A percentile compares a stretch with the other conserved stretches of the same genome.
Evolutionary conservation across 2,329 filamentous ascomycete genomes (phyloP).

Genomic region (Microdochium paspali): DNA sequence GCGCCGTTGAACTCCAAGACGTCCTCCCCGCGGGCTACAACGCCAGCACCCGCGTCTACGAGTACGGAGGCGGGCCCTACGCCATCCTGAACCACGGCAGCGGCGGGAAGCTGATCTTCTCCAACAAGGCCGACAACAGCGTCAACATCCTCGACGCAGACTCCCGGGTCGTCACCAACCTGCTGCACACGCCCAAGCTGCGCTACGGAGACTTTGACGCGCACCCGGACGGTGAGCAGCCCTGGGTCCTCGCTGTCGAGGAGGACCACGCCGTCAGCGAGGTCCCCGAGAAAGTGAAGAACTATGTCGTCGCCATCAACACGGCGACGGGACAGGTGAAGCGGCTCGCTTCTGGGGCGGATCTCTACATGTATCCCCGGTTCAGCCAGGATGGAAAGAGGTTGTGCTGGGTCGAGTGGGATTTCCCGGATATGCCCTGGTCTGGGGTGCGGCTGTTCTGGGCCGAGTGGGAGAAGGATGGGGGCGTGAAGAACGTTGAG

Average conservation of each 20-base stretch:
- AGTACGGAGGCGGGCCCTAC: slow-evolving; percentile 40
- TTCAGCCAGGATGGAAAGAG: slow-evolving; percentile 35
- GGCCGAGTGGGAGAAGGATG: slow-evolving; percentile 28
- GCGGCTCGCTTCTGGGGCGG: slow-evolving; percentile 30
- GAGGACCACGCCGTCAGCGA: slow-evolving; percentile 34
- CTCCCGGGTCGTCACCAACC: slow-evolving; percentile 18
- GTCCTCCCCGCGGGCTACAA: slow-evolving; percentile 33
- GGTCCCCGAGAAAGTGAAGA: slow-evolving; percentile 19
- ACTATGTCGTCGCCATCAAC: slow-evolving; percentile 30
- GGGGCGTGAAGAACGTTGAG: slow-evolving; percentile 17
- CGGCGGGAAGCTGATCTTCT: slow-evolving; percentile 34
- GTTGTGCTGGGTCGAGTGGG: slow-evolving; percentile 45
- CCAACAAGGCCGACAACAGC: slow-evolving; percentile 28
- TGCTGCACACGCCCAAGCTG: slow-evolving; percentile 23
- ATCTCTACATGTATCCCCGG: slow-evolving; percentile 42
- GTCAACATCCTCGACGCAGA: slow-evolving; percentile 32
- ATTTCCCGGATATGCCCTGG: slow-evolving; percentile 44
- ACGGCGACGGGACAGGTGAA: slow-evolving; percentile 27
- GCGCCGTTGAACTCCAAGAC: slow-evolving; percentile 17
- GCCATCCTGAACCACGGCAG: slow-evolving; percentile 24
- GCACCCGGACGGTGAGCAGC: slow-evolving; percentile 16
- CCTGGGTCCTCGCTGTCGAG: slow-evolving; percentile 39
- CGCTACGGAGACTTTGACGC: slow-evolving; percentile 37
- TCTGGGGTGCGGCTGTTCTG: slow-evolving; percentile 32
- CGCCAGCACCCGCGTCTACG: slow-evolving; percentile 36